Evolutionary conservation across 768 basidiomycete genomes (phyloP), one percentile per base, ranked within the genome.

Genomic region (Cystobasidium ongulense): DNA sequence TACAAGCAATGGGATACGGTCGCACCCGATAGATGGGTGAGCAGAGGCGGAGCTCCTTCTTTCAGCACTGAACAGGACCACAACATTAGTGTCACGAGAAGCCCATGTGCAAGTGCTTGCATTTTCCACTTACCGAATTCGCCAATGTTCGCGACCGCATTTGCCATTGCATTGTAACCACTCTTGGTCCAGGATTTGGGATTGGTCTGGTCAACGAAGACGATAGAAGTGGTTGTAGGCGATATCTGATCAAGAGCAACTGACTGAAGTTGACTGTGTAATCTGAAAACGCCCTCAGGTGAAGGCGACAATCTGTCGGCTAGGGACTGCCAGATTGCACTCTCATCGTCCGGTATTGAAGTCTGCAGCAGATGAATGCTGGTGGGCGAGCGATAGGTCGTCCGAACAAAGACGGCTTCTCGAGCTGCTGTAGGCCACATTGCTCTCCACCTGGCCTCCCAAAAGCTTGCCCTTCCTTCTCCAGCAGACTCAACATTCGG

Each of bases 111-210:
- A 18, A 53, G 13, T 4, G n/a, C 39, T 10, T 25, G 17, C 18
- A 13, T 1, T 1, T 2, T 36, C 27, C 10, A 59, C 54, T 61
- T 27, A 71, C 68, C 89, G 78, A 91, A 97, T 75, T 97, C 95
- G 25, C 96, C 92, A 11, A 96, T 88, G 0, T 94, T 94, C 0
- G 93, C 91, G 0, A 98, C 83, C 1, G 88, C 85, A 46, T 86
- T 86, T 78, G 95, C 88, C 91, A 98, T 95, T 77, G 92, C 88
- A n/a, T 88, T 88, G 0, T 94, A 95, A 0, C 88, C 87, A 81
- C 97, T 98, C 82, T 91, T 92, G 4, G 91, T 88, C 94, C 95
- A 97, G 57, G 93, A 93, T 81, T 94, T 91, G 5, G 93, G 93
- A 80, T 99, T 95, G 13, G 91, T 93, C 81, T 98, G 96, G 79